phyloP scores from a whole-genome alignment of 1,284 basidiomycete genomes.

The Mycosarcoma mackinlayi region DNA sequence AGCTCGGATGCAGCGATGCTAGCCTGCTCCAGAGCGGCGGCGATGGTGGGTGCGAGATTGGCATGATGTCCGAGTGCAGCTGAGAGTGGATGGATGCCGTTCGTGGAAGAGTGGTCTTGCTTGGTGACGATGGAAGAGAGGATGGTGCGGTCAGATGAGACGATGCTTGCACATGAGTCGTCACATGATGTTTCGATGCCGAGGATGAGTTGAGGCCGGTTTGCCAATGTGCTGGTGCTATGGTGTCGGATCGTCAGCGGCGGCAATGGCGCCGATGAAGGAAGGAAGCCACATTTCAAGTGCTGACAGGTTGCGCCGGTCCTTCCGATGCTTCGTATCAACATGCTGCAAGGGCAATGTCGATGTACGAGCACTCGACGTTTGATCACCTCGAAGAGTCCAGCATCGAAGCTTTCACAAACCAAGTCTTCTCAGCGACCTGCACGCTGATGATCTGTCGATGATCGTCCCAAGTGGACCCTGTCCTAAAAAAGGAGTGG shows the following conservation, averaged over 20 bases:
- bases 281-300: background rate
- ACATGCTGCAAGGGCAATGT: conserved; percentile 3
- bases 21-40: conserved; percentile 41
- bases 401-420: background rate
- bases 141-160: conserved; percentile 51
- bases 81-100: conserved; percentile 61
- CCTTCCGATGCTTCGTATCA: conserved; percentile 7
- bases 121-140: conserved; percentile 56
- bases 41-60: conserved; percentile 55
- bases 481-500: background rate
- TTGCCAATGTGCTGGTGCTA: background rate
- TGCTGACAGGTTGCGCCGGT: background rate
- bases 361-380: background rate
- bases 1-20: conserved; percentile 25
- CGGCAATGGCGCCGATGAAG: conserved; percentile 7
- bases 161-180: conserved; percentile 64
- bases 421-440: too few species aligned
- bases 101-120: conserved; percentile 61
- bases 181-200: conserved; percentile 67
- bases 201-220: conserved; percentile 37
- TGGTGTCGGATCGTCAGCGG: too few species aligned
- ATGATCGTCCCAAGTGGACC: background rate
- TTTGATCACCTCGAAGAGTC: background rate
- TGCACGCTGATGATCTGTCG: background rate
- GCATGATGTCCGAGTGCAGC: conserved; percentile 57